These are phyloP conservation scores for Lichtheimia ornata DNA, from an alignment of 371 early-diverging fungal species.

Conservation along the genomic window DNA sequence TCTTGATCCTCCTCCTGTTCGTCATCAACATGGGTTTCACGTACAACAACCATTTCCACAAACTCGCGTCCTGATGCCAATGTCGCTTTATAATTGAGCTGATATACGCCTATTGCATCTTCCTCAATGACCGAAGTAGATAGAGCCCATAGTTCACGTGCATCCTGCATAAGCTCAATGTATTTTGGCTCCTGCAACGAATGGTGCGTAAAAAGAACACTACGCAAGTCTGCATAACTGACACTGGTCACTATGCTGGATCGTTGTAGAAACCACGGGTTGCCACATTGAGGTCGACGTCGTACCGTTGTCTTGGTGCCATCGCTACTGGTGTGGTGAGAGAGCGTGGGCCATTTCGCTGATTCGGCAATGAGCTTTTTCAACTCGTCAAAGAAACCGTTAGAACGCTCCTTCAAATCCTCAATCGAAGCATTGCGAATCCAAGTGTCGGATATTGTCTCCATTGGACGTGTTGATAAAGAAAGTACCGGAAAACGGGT, in stretches of 20 bases:
- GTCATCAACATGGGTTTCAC: slow-evolving; percentile 4
- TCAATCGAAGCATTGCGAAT: background rate
- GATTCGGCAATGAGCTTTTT: background rate
- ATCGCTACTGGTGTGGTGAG: background rate
- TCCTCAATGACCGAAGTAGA: background rate
- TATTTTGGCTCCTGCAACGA: slow-evolving; percentile 24
- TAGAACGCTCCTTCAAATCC: background rate
- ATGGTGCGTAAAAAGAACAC: slow-evolving; percentile 20
- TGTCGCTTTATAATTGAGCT: slow-evolving; percentile 32
- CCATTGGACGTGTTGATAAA: background rate
- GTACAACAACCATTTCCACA: slow-evolving; percentile 29
- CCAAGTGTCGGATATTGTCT: background rate
- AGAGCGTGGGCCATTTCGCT: background rate
- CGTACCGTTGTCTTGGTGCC: background rate
- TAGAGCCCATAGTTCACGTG: slow-evolving; percentile 8
- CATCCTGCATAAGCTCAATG: slow-evolving; percentile 21
- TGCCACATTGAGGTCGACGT: background rate
- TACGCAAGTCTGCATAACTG: slow-evolving; percentile 19
- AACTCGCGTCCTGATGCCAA: slow-evolving; percentile 25
- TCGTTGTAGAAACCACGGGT: slow-evolving; percentile 20
- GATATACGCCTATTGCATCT: slow-evolving; percentile 26
- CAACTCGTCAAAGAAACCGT: slow-evolving; percentile 4
- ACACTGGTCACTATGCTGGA: slow-evolving; percentile 15
- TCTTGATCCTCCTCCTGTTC: background rate
- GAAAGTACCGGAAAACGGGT: background rate